Base-by-base conservation (phyloP, 1,284 basidiomycete genomes). In the Porodaedalea pini region DNA sequence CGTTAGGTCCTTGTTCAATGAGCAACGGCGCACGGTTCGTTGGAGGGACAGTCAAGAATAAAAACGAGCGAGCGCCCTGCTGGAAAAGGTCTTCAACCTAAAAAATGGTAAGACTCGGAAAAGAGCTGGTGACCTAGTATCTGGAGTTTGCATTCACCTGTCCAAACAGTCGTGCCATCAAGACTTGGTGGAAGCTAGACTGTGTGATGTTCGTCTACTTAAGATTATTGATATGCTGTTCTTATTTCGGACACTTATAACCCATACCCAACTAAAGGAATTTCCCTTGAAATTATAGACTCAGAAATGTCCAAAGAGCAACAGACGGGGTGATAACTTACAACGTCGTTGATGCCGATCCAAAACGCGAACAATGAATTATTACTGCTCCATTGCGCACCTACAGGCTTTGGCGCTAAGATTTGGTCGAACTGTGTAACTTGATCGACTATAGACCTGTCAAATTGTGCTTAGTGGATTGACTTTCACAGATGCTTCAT, bases 331-430 rank as follows among this genome's bases (percentile, higher is more conserved):
- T n/a, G 40, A 59, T 39, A 41, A 70, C 75, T 52, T 67, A 83
- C 81, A 45, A 84, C 76, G 61, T 83, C 83, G 57, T 85, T 85
- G 57, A 86, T 86, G 4, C 83, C 84, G 62, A 86, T 83, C 80
- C 82, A 86, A 53, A 85, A 65, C 2, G 79, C 78, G 65, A 85
- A 85, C 1, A 85, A 69, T 29, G 81, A 77, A 64, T 85, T 78
- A 1, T 74, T 70, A 61, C 78, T 77, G 41, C 73, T 66, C 83
- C 83, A 86, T 37, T 71, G 61, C 0, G 80, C 82, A 15, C 74
- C 78, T 7, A 63, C 59, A 1, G 82, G 83, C 59, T 78, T 79
- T 1, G 76, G 63, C 0, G 80, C 77, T 0, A 85, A 69, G 56
- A 81, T 72, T 11, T 73, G 45, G 51, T 79, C 75, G 69, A 85